phyloP scores from a whole-genome alignment of 2,329 filamentous ascomycete genomes.

The Colletotrichum sp. region DNA sequence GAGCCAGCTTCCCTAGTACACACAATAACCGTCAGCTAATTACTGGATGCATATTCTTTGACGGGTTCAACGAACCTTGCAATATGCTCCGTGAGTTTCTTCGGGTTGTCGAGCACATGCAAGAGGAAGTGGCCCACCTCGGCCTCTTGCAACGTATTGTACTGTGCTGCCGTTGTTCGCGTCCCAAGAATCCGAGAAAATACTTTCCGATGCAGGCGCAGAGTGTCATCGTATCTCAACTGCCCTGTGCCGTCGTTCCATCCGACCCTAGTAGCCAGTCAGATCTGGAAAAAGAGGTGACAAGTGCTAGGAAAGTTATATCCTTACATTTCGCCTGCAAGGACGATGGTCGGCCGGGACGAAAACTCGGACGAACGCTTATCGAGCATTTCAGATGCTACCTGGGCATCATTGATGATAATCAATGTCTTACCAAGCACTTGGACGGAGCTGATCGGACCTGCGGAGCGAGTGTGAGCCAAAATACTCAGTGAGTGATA shows the following conservation, averaged over 20 bases:
- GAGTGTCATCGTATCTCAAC: conserved; percentile 39
- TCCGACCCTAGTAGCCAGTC: conserved; percentile 27
- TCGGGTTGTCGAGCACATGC: conserved; percentile 42
- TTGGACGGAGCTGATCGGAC: conserved; percentile 34
- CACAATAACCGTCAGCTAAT: rapidly evolving
- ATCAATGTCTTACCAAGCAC: conserved; percentile 44
- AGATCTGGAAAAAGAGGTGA: background rate
- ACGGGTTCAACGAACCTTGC: conserved; percentile 35
- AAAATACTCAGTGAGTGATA: rapidly evolving
- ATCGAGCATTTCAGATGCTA: conserved; percentile 42
- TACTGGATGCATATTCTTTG: background rate
- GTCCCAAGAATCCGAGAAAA: conserved; percentile 48
- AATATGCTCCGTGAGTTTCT: conserved; percentile 44
- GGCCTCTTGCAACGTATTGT: conserved; percentile 44
- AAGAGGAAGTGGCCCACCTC: conserved; percentile 49
- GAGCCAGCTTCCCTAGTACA: background rate
- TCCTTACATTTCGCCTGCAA: conserved; percentile 40
- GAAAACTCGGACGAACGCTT: conserved; percentile 34
- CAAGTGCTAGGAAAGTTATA: rapidly evolving
- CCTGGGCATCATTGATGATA: conserved; percentile 39
- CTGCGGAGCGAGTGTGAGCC: background rate
- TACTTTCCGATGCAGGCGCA: conserved; percentile 47
- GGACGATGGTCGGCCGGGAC: conserved; percentile 33
- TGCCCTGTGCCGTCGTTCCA: conserved; percentile 41
- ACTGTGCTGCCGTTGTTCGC: conserved; percentile 39